Evolutionary conservation across 2,329 filamentous ascomycete genomes (phyloP).

Genomic region (Neopestalotiopsis rosae): DNA sequence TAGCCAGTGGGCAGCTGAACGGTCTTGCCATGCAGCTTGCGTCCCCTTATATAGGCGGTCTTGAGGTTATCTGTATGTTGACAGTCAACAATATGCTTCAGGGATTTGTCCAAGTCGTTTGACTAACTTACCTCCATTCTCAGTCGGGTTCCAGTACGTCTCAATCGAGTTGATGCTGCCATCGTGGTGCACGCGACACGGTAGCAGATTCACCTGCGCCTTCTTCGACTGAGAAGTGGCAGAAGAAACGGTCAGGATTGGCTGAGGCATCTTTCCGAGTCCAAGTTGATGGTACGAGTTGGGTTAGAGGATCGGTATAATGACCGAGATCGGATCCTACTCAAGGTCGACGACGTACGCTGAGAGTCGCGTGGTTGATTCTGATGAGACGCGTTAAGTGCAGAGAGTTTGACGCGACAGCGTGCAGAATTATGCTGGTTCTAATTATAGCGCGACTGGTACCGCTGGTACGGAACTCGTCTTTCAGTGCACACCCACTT

Average conservation of each 20-base stretch:
- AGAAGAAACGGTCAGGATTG: conserved; percentile 31
- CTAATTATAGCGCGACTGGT: background rate
- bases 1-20: conserved; percentile 75
- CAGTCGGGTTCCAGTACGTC: conserved; percentile 73
- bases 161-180: conserved; percentile 69
- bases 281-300: background rate
- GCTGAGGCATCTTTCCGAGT: conserved; percentile 32
- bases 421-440: background rate
- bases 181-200: conserved; percentile 80
- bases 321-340: too few species aligned
- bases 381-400: conserved; percentile 8
- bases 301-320: background rate
- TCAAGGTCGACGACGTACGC: too few species aligned
- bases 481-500: background rate
- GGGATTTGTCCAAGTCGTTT: rapidly evolving
- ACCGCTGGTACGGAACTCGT: background rate
- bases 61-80: conserved; percentile 50
- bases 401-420: background rate
- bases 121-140: conserved; percentile 48
- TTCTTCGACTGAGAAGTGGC: conserved; percentile 24
- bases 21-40: conserved; percentile 73
- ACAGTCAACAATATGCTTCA: background rate
- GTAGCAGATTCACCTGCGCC: conserved; percentile 65
- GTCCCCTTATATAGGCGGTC: conserved; percentile 77
- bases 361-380: background rate